These are phyloP conservation scores for Mucor piriformis DNA, from an alignment of 371 early-diverging fungal genomes.

Conservation along the genomic window DNA sequence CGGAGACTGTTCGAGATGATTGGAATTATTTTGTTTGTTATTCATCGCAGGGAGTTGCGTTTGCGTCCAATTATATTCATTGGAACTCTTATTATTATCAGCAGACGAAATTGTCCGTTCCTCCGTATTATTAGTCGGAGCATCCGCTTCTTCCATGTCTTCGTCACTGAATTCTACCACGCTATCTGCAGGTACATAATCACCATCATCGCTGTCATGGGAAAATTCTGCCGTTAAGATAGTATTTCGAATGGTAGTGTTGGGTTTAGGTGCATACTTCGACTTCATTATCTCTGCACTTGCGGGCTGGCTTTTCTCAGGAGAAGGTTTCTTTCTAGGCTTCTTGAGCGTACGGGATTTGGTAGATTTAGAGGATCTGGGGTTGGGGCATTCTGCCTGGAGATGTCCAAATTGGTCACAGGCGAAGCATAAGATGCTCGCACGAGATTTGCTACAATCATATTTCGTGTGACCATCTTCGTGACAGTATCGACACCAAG, in stretches of 20 bases:
- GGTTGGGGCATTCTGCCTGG: background rate
- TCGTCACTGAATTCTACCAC: background rate
- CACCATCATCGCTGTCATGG: background rate
- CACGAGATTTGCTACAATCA: background rate
- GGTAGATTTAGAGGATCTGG: no score
- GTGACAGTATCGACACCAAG: constrained; percentile 11
- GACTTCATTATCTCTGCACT: background rate
- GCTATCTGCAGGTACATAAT: background rate
- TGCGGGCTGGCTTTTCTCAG: background rate
- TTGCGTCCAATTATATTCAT: background rate
- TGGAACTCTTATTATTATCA: background rate
- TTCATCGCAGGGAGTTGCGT: background rate
- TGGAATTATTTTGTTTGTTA: background rate
- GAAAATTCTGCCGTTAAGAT: background rate
- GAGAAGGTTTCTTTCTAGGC: background rate
- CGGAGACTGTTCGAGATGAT: background rate
- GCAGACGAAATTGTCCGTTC: background rate
- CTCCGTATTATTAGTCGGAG: background rate
- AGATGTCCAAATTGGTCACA: background rate
- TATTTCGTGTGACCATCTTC: constrained; percentile 3
- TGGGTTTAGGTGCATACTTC: no score
- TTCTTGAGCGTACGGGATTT: background rate
- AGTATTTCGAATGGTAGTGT: background rate
- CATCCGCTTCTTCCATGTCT: background rate
- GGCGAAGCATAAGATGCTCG: background rate